A percentile compares a stretch with the other conserved stretches of the same genome.
Conservation (phyloP, 768 basidiomycete species). For the Phylloporus scabripes region DNA sequence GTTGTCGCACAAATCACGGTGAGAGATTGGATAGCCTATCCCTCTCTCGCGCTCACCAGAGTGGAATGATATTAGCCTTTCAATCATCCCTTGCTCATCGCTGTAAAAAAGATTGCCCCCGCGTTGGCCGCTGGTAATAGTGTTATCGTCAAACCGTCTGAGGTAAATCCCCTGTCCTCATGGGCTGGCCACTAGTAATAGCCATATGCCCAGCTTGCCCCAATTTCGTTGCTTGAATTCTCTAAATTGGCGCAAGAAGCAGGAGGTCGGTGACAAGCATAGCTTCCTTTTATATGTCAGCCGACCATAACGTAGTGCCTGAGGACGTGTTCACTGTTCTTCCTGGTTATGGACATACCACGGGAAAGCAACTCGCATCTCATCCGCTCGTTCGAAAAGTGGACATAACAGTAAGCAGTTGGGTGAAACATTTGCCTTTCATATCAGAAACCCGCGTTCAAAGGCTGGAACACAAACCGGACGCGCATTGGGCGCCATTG, state of each 20-base stretch:
- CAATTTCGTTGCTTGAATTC: slow-evolving; percentile 75
- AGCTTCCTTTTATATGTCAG: neutral
- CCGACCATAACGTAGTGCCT: slow-evolving; percentile 50
- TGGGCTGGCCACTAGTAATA: neutral
- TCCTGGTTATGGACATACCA: slow-evolving; percentile 61
- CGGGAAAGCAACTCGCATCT: slow-evolving; percentile 60
- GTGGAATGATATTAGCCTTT: slow-evolving; percentile 51
- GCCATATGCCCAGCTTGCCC: slow-evolving; percentile 51
- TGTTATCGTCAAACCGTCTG: slow-evolving; percentile 79
- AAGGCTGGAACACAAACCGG: slow-evolving; percentile 80
- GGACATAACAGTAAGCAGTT: slow-evolving; percentile 65
- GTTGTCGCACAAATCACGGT: slow-evolving; percentile 90
- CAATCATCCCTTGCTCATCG: slow-evolving; percentile 86
- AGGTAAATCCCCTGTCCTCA: slow-evolving; percentile 37
- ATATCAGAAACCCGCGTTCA: neutral
- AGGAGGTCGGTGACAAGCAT: slow-evolving; percentile 46
- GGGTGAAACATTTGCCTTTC: neutral
- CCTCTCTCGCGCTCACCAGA: neutral
- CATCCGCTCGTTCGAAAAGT: slow-evolving; percentile 71
- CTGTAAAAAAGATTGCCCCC: slow-evolving; percentile 83
- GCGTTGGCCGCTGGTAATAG: slow-evolving; percentile 82
- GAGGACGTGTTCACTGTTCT: slow-evolving; percentile 66
- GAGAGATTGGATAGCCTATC: slow-evolving; percentile 12
- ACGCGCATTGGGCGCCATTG: slow-evolving; percentile 63
- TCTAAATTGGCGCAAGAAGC: slow-evolving; percentile 56